Conservation (phyloP, 75 land plant genomes). For the Pinus taeda region DNA sequence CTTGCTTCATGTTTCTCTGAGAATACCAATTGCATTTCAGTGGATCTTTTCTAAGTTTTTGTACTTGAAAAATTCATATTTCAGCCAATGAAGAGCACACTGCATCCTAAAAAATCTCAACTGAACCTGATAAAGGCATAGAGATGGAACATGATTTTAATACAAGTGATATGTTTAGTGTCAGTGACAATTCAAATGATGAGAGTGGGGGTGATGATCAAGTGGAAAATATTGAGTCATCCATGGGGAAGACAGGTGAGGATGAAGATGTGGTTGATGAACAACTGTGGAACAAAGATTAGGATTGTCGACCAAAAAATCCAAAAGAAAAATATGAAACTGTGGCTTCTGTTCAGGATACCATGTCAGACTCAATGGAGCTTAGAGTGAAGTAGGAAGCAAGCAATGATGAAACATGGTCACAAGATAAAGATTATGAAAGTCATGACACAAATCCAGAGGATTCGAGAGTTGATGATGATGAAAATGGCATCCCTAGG, state of each 20-base stretch:
- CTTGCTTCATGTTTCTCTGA: background rate
- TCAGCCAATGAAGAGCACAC: too few relatives aligned
- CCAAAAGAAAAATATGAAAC: constrained; percentile 67
- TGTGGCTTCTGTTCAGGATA: constrained; percentile 65
- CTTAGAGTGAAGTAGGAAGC: constrained; percentile 73
- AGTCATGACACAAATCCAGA: constrained; percentile 15
- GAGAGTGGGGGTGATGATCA: constrained; percentile 50
- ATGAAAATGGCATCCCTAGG: constrained; percentile 27
- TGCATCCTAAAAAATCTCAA: too few relatives aligned
- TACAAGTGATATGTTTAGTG: too few relatives aligned
- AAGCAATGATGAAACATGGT: constrained; percentile 12
- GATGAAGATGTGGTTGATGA: constrained; percentile 66
- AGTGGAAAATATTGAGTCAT: constrained; percentile 67
- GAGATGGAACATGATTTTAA: too few relatives aligned
- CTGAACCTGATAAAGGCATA: too few relatives aligned
- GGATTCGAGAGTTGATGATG: constrained; percentile 12
- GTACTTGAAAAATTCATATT: too few relatives aligned
- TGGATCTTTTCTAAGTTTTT: too few relatives aligned
- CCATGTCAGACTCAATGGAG: constrained; percentile 35
- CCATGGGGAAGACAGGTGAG: constrained; percentile 76
- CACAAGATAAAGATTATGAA: constrained; percentile 6
- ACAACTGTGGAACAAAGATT: constrained; percentile 69
- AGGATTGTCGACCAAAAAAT: constrained; percentile 42
- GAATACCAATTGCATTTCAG: background rate
- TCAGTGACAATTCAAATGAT: too few relatives aligned